Evolutionary conservation across 2,329 filamentous ascomycete species (phyloP), one percentile per base, ranked within the genome.

Genomic region (Neopestalotiopsis rosae): DNA sequence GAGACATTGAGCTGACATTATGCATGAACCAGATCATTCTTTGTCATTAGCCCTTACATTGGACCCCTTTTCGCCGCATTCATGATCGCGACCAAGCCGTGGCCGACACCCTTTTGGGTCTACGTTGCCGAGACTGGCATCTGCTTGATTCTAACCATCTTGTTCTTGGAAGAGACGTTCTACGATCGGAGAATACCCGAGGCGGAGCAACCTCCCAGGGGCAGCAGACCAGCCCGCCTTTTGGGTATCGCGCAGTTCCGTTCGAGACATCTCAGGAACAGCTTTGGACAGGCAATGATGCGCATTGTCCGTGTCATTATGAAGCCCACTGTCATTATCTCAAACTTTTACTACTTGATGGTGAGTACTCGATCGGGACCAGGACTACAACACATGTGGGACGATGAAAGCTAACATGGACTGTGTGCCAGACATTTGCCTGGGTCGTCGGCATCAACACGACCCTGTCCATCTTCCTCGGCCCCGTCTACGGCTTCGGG

Each of bases 361-460:
- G 74, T 79, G 72, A 67, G 76, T 17, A 69, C 65, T 4, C 24
- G 40, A 65, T 24, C 20, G 49, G 45, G 67, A 28, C 63, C 56
- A 30, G 65, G 66, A 28, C 24, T 28, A 28, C 24, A 28, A 17
- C 5, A 32, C 6, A n/a, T 13, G 4, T 30, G 2, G 1, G 12
- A 30, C 13, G 5, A 30, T 14, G 14, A n/a, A 62, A 10, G 5
- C 13, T 62, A n/a, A 62, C 4, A 14, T 13, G 59, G 5, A 28
- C 57, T 52, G 45, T 52, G 42, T 17, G 17, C 17, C 14, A 76
- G 69, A 83, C 80, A 45, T 86, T 87, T 68, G 82, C 83, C 0
- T 86, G 84, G 84, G 83, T 83, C 1, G 83, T 88, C 28, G 87
- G 86, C 5, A 86, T 89, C 75, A 89, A 89, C 73, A 88, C 86